Conservation (phyloP, 1,284 basidiomycete species). For the Trichosporon ovoides region DNA sequence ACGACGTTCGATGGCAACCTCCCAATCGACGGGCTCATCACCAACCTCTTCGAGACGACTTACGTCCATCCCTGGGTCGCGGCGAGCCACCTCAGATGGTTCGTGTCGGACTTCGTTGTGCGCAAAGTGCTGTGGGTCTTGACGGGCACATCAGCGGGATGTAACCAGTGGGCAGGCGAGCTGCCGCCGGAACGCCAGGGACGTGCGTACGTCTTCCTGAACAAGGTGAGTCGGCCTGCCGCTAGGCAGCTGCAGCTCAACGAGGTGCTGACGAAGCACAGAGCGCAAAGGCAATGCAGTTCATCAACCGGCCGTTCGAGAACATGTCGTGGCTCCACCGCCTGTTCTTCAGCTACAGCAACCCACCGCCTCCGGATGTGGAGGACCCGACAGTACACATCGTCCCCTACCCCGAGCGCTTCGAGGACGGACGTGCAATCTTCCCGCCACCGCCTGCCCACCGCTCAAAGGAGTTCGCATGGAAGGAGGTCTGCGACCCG, state of each 20-base stretch:
- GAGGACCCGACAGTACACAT: constrained; percentile 57
- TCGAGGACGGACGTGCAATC: constrained; percentile 54
- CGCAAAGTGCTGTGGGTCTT: constrained; percentile 60
- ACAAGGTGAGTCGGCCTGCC: constrained; percentile 30
- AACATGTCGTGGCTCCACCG: constrained; percentile 52
- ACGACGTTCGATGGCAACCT: constrained; percentile 52
- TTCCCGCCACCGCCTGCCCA: constrained; percentile 50
- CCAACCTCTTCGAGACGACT: constrained; percentile 43
- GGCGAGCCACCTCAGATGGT: constrained; percentile 58
- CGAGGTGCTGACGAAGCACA: constrained; percentile 19
- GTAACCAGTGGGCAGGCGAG: constrained; percentile 65
- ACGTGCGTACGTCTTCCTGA: constrained; percentile 52
- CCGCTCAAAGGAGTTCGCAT: constrained; percentile 33
- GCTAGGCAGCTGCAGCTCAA: neutral
- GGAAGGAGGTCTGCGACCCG: constrained; percentile 34
- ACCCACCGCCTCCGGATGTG: constrained; percentile 53
- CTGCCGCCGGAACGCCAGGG: constrained; percentile 59
- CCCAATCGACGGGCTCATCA: constrained; percentile 55
- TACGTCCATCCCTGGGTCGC: constrained; percentile 57
- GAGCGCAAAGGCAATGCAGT: constrained; percentile 54
- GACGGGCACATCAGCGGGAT: constrained; percentile 60
- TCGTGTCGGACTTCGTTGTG: constrained; percentile 61
- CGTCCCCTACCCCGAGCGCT: constrained; percentile 57
- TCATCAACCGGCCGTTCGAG: constrained; percentile 59
- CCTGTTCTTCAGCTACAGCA: constrained; percentile 56